Base-by-base conservation (phyloP, 1,284 basidiomycete genomes). In the Marasmius oreades region DNA sequence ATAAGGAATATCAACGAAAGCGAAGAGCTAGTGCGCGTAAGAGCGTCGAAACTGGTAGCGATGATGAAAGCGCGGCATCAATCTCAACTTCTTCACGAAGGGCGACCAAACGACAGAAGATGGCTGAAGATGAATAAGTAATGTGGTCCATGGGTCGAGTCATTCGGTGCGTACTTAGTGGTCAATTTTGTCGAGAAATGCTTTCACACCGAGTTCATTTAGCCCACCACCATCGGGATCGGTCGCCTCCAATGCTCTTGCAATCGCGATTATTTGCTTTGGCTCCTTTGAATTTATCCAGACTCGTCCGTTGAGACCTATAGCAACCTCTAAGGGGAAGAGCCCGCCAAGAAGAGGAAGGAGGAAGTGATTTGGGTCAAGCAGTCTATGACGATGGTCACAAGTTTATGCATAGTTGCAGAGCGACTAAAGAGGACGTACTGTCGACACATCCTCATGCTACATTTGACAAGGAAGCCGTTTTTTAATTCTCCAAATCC, bases 401-500 rank as follows among this genome's bases (percentile, higher is more conserved):
- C 8, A 55, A 48, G 52, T 50, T 28, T 20, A 50, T 37, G 52
- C 42, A 26, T 3, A 33, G 18, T 52, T 39, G 42, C 46, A 48
- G 31, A 51, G 50, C 57, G 39, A 51, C n/a, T n/a, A 20, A 53
- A 31, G 8, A 50, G 42, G n/a, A 78, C 85, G 68, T 64, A 93
- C 92, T 82, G 74, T 70, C 91, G 80, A 71, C 85, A 89, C 81
- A 90, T 86, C 59, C 82, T 82, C 47, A 93, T 70, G 66, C 88
- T 90, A 64, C 89, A 91, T 56, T 80, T 80, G 14, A 86, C 78
- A 51, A 93, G 64, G 63, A 92, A 92, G 1, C 92, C 92, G 8
- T 85, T 86, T 59, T 86, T 89, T 23, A 94, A 78, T 63, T 92
- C 91, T 1, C 92, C 92, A 62, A 89, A 93, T 0, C 90, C 92